Evolutionary conservation across 2,329 filamentous ascomycete genomes (phyloP).

Genomic region (Aotearoamyces nothofagi): DNA sequence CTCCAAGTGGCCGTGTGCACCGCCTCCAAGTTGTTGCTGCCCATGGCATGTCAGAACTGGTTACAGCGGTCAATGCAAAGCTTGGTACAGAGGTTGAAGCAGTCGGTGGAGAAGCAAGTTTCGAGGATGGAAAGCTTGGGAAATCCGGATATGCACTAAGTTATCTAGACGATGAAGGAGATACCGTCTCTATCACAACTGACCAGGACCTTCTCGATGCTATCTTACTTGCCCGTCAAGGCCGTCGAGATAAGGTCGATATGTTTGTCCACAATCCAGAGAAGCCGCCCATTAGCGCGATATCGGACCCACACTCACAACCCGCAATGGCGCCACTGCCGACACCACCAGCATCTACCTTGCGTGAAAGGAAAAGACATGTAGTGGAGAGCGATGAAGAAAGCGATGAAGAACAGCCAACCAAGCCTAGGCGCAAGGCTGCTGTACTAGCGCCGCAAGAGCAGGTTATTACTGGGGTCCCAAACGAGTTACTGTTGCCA

Average conservation of each 20-base stretch:
- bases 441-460: slow-evolving; percentile 23
- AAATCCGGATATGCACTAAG: slow-evolving; percentile 77
- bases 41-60: slow-evolving; percentile 66
- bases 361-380: slow-evolving; percentile 32
- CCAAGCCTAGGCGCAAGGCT: slow-evolving; percentile 17
- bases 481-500: slow-evolving; percentile 84
- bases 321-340: slow-evolving; percentile 37
- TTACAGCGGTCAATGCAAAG: slow-evolving; percentile 66
- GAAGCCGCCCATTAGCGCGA: slow-evolving; percentile 61
- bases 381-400: slow-evolving; percentile 36
- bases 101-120: slow-evolving; percentile 65
- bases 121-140: slow-evolving; percentile 66
- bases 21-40: slow-evolving; percentile 72
- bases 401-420: slow-evolving; percentile 30
- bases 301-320: slow-evolving; percentile 39
- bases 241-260: slow-evolving; percentile 81
- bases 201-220: slow-evolving; percentile 88
- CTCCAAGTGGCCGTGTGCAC: slow-evolving; percentile 86
- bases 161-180: slow-evolving; percentile 93
- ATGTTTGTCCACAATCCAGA: slow-evolving; percentile 91
- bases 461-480: slow-evolving; percentile 78
- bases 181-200: slow-evolving; percentile 92
- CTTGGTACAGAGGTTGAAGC: slow-evolving; percentile 69
- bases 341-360: slow-evolving; percentile 32
- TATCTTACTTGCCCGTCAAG: slow-evolving; percentile 65